These are phyloP conservation scores for Gyrodon lividus DNA, from an alignment of 768 basidiomycete genomes.

Conservation along the genomic window DNA sequence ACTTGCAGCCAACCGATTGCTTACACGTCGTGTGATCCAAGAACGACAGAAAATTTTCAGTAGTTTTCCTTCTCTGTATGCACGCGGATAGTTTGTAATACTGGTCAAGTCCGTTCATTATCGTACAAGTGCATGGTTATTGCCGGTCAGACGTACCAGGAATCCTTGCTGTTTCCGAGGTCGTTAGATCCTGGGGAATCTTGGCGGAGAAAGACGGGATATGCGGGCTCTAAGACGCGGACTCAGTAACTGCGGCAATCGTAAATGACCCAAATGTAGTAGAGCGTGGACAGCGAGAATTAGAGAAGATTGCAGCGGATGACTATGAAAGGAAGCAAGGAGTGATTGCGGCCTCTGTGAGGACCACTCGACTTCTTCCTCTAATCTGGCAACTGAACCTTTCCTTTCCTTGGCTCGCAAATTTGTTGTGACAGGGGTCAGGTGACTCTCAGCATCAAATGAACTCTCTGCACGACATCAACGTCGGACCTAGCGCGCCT, in stretches of 20 bases:
- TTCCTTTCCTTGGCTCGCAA: neutral
- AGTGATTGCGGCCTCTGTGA: neutral
- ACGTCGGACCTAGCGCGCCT: slow-evolving; percentile 11
- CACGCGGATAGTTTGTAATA: neutral
- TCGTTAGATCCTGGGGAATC: neutral
- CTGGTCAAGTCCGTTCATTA: neutral
- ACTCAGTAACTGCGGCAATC: neutral
- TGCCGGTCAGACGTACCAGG: slow-evolving; percentile 1
- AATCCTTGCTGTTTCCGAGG: neutral
- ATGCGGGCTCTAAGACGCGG: neutral
- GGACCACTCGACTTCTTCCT: neutral
- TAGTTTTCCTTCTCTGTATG: neutral
- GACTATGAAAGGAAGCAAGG: neutral
- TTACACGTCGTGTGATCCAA: slow-evolving; percentile 21
- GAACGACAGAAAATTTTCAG: slow-evolving; percentile 7
- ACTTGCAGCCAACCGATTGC: slow-evolving; percentile 4
- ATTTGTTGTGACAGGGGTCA: slow-evolving; percentile 13
- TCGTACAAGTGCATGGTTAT: neutral
- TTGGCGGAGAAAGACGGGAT: neutral
- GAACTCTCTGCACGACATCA: slow-evolving; percentile 1
- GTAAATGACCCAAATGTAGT: neutral
- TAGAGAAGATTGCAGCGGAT: neutral
- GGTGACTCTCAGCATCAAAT: slow-evolving; percentile 14
- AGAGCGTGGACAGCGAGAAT: neutral
- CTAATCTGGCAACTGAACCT: neutral